Evolutionary conservation across 179 eudicot species (phyloP), one percentile per base, ranked within the genome.

Genomic region (Beta macrorhiza): DNA sequence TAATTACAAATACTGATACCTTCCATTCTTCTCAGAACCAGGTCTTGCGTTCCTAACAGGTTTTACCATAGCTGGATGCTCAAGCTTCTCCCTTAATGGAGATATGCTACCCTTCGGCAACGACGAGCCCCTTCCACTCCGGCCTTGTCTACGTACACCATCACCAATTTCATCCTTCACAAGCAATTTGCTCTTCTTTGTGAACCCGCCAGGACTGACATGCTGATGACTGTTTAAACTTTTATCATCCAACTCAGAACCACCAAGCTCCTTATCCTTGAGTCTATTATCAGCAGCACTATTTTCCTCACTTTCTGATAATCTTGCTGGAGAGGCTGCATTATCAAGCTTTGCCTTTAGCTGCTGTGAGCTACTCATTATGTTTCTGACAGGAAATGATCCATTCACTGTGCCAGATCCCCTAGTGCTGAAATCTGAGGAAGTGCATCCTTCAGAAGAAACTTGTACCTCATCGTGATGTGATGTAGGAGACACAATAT

Each of bases 221-320:
- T 83, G 88, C 75, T 83, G 92, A 81, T 85, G 89, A 76, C 87
- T 82, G 85, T 79, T 87, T 58, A 79, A 81, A 63, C 80, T 83
- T 89, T 81, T 91, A 79, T 91, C 98, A 77, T 89, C 92, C 6
- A 72, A 56, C 81, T 89, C 90, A 72, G 79, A 74, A 72, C 84
- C 82, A 20, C 88, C 87, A 64, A 76, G 37, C 71, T 82, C 82
- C 85, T 89, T 92, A 56, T 88, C 93, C 82, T 88, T 90, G 74
- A 87, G 79, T 82, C 83, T 86, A 82, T 81, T 89, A 78, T 89
- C 94, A 71, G 83, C 87, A 57, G 87, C 91, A 81, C 88, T 86
- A 75, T 86, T 87, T 81, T 93, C 99, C 84, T 95, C 98, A 91
- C 89, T 89, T 86, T 91, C 98, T 63, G 97, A 89, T 76, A 91